Evolutionary conservation across 2,329 filamentous ascomycete species (phyloP).

Genomic region (Xylariomycetidae sp.): DNA sequence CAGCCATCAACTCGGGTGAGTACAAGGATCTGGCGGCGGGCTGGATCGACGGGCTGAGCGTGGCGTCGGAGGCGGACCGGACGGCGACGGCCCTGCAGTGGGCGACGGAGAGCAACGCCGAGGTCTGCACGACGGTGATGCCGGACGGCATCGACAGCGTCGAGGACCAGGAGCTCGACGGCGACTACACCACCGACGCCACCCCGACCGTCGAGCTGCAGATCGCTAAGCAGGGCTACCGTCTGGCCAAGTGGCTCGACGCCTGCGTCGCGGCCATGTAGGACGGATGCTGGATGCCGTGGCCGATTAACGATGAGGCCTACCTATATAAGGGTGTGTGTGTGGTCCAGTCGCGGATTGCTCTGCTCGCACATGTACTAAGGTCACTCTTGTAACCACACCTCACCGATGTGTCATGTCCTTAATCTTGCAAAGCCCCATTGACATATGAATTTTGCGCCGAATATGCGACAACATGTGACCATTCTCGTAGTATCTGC

Average conservation of each 20-base stretch:
- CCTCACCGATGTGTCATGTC: background rate
- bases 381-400: background rate
- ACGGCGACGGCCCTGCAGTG: constrained; percentile 29
- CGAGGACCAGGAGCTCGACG: constrained; percentile 33
- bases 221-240: constrained; percentile 39
- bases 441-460: no score
- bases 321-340: no score
- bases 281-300: no score
- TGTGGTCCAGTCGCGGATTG: no score
- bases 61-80: constrained; percentile 21
- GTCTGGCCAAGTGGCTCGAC: constrained; percentile 29
- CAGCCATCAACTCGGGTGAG: constrained; percentile 31
- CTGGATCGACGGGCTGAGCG: constrained; percentile 31
- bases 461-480: no score
- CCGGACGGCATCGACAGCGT: constrained; percentile 30
- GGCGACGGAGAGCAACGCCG: constrained; percentile 36
- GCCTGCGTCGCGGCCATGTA: constrained; percentile 23
- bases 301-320: no score
- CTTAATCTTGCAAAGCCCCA: no score
- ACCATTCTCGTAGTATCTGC: no score
- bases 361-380: no score
- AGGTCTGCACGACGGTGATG: constrained; percentile 38
- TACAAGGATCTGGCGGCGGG: constrained; percentile 28
- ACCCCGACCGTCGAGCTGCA: constrained; percentile 35
- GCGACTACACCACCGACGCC: constrained; percentile 33